Base-by-base conservation (phyloP, 345 rosid species). In the Gossypium thurberi region DNA sequence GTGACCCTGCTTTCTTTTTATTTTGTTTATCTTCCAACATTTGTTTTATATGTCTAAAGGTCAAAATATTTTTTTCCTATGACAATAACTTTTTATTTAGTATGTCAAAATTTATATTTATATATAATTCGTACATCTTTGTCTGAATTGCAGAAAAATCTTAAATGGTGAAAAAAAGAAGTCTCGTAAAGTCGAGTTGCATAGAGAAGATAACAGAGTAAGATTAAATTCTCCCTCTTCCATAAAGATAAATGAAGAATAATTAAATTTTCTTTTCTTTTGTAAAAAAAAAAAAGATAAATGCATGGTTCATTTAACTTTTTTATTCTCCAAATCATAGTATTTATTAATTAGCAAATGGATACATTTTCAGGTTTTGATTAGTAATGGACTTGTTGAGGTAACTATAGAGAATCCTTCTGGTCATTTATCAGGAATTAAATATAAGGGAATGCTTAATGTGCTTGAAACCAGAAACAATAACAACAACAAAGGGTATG, bases 361-460 rank as follows among this genome's bases (percentile, higher is more conserved):
- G 2, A 14, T 33, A 7, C 8, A 1, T 28, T 20, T 74, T 80
- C 84, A 95, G 99, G 82, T 91, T 42, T 71, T 85, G 53, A 78
- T 95, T 48, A 88, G 81, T 62, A 95, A 95, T 75, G 96, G 99
- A n/a, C 70, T 89, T 18, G 77, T 91, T 44, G 74, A 72, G 84
- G 80, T 95, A 47, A 87, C 87, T 1, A 50, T 95, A 8, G 89
- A 90, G 12, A 74, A 40, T 37, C 99, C 98, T 3, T 65, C 44
- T 1, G 99, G 99, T 14, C 69, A 83, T 65, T 78, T 95, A 50
- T 69, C 70, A 0, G 94, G 87, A 80, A 85, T 95, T 17, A 77
- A 80, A 58, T 91, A 92, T 69, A 79, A 82, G 44, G 94, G 86
- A 23, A 73, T 92, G 10, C 78, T 81, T 1, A 92, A 92, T 76